phyloP scores from a whole-genome alignment of 257 asterid genomes.

The Gentiana straminea region DNA sequence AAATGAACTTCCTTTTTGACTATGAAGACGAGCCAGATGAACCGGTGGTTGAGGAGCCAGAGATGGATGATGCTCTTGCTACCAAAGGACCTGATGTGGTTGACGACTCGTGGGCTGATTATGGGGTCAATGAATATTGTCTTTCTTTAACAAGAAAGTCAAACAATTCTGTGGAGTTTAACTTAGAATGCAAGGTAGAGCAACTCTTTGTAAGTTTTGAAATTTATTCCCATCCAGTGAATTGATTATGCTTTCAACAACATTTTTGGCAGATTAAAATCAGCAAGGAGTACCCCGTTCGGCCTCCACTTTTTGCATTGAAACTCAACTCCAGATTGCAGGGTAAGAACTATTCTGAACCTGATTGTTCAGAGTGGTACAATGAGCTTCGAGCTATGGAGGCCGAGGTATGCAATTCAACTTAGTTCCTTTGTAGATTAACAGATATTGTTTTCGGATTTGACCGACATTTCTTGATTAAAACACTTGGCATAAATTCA shows the following conservation, averaged over 20 bases:
- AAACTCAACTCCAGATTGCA: conserved; percentile 28
- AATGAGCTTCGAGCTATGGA: conserved; percentile 96
- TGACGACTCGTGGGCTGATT: conserved; percentile 49
- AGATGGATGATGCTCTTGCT: conserved; percentile 22
- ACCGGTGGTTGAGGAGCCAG: conserved; percentile 43
- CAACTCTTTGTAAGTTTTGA: conserved; percentile 10
- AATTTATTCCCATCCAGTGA: conserved; percentile 3
- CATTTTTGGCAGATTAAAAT: conserved; percentile 49
- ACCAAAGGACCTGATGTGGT: conserved; percentile 15
- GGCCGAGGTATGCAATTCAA: conserved; percentile 56
- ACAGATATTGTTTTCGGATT: too few species aligned
- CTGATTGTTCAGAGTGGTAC: conserved; percentile 44
- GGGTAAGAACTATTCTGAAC: conserved; percentile 36
- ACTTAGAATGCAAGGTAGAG: conserved; percentile 76
- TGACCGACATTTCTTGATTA: too few species aligned
- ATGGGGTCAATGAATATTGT: conserved; percentile 46
- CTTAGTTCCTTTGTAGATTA: not conserved
- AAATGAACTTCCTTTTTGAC: conserved; percentile 65
- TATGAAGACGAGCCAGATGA: conserved; percentile 76
- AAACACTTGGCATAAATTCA: too few species aligned
- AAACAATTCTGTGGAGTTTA: conserved; percentile 35
- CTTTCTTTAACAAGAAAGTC: conserved; percentile 51
- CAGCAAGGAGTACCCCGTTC: conserved; percentile 76
- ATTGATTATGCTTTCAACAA: conserved; percentile 1
- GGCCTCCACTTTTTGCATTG: conserved; percentile 71